A percentile compares a stretch with the other conserved stretches of the same genome.
Conservation (phyloP, 1,139 yeast species). For the Blastobotrys serpentis region DNA sequence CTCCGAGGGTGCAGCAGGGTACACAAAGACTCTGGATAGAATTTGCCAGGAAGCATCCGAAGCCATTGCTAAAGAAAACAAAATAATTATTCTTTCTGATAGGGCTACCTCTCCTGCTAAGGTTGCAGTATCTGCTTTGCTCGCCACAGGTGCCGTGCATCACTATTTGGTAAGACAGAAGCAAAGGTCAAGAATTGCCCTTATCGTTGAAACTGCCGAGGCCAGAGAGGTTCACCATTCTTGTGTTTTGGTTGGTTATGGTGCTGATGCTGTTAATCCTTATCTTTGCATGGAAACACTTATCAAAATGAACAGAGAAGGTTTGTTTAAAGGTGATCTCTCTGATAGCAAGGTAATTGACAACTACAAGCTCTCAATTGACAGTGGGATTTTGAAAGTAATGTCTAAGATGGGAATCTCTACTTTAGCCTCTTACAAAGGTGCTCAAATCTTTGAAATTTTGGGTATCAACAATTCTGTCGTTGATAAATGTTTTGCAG, state of each 20-base stretch:
- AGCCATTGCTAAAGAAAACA: constrained; percentile 74
- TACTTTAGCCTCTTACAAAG: constrained; percentile 93
- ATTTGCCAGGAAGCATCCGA: constrained; percentile 84
- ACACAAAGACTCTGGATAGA: constrained; percentile 78
- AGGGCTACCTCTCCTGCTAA: constrained; percentile 57
- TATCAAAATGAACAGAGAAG: constrained; percentile 79
- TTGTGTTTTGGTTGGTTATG: constrained; percentile 92
- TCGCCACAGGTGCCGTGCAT: constrained; percentile 97
- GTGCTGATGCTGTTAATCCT: constrained; percentile 96
- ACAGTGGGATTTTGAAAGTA: constrained; percentile 90
- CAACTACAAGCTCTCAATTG: constrained; percentile 80
- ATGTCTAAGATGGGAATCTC: constrained; percentile 99
- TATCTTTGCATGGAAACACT: constrained; percentile 90
- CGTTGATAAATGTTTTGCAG: constrained; percentile 92
- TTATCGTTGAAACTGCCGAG: constrained; percentile 90
- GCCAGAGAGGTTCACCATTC: constrained; percentile 97
- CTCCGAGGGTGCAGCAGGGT: constrained; percentile 80
- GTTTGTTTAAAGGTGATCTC: constrained; percentile 59
- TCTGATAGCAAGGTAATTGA: constrained; percentile 59
- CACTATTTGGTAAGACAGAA: constrained; percentile 94
- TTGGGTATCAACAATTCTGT: constrained; percentile 94
- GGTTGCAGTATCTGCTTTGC: constrained; percentile 80
- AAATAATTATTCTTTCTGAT: constrained; percentile 76
- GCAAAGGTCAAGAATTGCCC: constrained; percentile 93
- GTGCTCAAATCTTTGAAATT: constrained; percentile 98